Base-by-base conservation (phyloP, 176 grass and related monocot species). In the Phoenix dactylifera region DNA sequence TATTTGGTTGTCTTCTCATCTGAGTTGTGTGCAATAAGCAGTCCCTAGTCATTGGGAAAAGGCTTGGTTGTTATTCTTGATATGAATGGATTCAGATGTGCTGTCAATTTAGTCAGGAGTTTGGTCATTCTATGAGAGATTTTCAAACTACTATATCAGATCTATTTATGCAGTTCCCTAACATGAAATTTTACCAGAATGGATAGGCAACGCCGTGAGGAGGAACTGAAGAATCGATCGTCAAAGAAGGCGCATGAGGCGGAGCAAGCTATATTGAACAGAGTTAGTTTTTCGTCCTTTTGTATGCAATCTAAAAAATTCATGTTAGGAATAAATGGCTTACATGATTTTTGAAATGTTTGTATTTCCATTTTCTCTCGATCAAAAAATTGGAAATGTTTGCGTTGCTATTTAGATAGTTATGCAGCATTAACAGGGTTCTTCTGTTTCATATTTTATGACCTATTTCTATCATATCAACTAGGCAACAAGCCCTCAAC, bases 191-290 rank as follows among this genome's bases (percentile, higher is more conserved):
- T 39, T 9, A 44, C 2, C 26, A 68, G 65, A 68, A 68, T 68
- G 51, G 65, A 68, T 22, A 68, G 65, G 25, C 65, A 68, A 52
- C 65, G 65, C 6, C 26, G 52, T 4, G 65, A 68, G 25, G 65
- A 68, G 16, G 65, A 68, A 10, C 52, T 68, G 52, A 68, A 68
- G 65, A 68, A 68, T 39, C 25, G 65, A 56, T 56, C 65, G 23
- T 44, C 65, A 55, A 68, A 68, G 65, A 68, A 68, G 35, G 17
- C 52, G 55, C 55, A 68, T 56, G 65, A 68, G 55, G 52, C 65
- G 22, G 65, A 68, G 28, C 65, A 68, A 55, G 65, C 65, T 9
- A 68, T 68, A 3, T 55, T 55, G 9, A 68, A 68, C 22, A 68
- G 65, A 56, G 65, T 68, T 15, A 68, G 15, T 56, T 56, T 30